phyloP scores from a whole-genome alignment of 441 rosid species.

The Erodium trifolium region DNA sequence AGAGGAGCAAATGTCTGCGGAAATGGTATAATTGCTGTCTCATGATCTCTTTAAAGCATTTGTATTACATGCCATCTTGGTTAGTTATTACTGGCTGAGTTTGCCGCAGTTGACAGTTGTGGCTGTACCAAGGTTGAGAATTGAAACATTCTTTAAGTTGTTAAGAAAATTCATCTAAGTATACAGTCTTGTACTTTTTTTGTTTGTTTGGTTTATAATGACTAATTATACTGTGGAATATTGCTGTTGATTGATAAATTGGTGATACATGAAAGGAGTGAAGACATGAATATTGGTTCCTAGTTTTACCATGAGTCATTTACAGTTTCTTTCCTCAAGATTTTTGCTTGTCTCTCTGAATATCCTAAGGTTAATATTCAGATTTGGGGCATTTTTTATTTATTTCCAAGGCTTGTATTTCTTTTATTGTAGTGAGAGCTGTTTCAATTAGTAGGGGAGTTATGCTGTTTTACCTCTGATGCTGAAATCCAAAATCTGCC shows the following conservation, averaged over 20 bases:
- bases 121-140: background rate
- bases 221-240: background rate
- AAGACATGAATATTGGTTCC: background rate
- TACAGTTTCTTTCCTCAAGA: background rate
- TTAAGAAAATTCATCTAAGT: background rate
- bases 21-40: conserved; percentile 48
- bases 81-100: background rate
- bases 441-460: background rate
- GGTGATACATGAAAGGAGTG: background rate
- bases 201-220: background rate
- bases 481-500: background rate
- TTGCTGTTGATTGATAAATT: background rate
- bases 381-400: background rate
- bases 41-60: background rate
- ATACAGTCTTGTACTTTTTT: background rate
- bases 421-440: background rate
- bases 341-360: background rate
- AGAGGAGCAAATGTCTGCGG: conserved; percentile 69
- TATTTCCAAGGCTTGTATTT: background rate
- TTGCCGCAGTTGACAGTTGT: background rate
- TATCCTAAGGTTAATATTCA: background rate
- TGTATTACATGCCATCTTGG: background rate
- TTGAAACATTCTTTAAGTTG: background rate
- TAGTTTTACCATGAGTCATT: background rate
- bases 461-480: conserved; percentile 7